These are phyloP conservation scores for Solanum hybrid DNA, from an alignment of 305 asterid species.

Conservation along the genomic window DNA sequence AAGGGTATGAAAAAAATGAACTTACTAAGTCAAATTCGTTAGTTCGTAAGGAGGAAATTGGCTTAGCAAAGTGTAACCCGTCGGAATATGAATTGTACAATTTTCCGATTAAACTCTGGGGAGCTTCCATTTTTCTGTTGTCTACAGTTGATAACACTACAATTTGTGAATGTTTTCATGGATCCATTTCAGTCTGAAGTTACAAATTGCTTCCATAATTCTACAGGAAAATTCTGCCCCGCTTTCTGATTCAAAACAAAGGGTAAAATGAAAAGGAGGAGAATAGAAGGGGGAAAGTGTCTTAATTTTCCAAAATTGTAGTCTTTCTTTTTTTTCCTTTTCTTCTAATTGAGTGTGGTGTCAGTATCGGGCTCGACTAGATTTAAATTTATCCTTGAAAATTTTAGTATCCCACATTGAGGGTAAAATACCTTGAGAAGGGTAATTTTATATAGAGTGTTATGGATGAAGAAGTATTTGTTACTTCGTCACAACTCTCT, in stretches of 20 bases:
- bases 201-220: neutral
- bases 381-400: neutral
- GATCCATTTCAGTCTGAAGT: neutral
- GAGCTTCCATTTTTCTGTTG: conserved; percentile 41
- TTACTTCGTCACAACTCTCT: neutral
- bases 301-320: neutral
- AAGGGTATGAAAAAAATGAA: neutral
- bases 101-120: conserved; percentile 42
- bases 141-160: neutral
- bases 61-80: conserved; percentile 62
- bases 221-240: neutral
- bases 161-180: neutral
- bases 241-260: neutral
- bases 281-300: neutral
- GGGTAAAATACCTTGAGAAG: neutral
- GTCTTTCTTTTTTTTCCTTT: neutral
- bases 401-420: neutral
- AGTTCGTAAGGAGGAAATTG: conserved; percentile 45
- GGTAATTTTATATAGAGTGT: neutral
- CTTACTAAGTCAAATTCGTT: conserved; percentile 76
- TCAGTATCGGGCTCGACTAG: neutral
- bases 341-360: neutral
- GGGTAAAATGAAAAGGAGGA: neutral
- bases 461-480: neutral
- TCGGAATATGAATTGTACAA: conserved; percentile 43